These are phyloP conservation scores for Alternaria incomplexa DNA, from an alignment of 2,329 filamentous ascomycete species.

Conservation along the genomic window DNA sequence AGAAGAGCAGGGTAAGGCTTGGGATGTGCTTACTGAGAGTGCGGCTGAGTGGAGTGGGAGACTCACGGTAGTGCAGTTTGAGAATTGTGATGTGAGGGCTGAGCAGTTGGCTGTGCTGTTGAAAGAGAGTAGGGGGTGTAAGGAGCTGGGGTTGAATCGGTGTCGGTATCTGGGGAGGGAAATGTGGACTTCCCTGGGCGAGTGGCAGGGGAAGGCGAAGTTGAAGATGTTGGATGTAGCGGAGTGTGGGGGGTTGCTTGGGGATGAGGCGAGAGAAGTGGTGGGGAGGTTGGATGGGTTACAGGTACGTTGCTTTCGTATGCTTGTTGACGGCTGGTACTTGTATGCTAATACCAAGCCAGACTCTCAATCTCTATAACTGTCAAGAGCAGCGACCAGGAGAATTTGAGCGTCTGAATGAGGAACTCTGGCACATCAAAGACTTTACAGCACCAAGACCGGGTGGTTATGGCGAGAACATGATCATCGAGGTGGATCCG, in stretches of 20 bases:
- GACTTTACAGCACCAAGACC: constrained; percentile 29
- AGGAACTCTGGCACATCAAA: constrained; percentile 32
- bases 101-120: constrained; percentile 27
- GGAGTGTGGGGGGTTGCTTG: constrained; percentile 29
- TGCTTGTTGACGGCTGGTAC: not conserved
- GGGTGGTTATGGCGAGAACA: constrained; percentile 1
- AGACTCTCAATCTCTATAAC: constrained; percentile 37
- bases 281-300: constrained; percentile 19
- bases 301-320: constrained; percentile 24
- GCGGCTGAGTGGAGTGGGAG: constrained; percentile 19
- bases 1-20: constrained; percentile 23
- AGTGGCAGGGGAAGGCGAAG: constrained; percentile 20
- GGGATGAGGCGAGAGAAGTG: constrained; percentile 8
- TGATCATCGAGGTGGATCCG: constrained; percentile 43
- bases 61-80: constrained; percentile 27
- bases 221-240: constrained; percentile 28
- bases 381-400: constrained; percentile 32
- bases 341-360: not conserved
- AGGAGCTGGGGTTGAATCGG: constrained; percentile 31
- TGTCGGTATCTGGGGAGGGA: constrained; percentile 23
- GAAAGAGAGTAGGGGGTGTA: constrained; percentile 14
- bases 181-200: constrained; percentile 29
- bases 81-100: constrained; percentile 26
- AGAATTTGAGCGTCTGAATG: constrained; percentile 27
- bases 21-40: constrained; percentile 16